These are phyloP conservation scores for Fermentozyma sake DNA, from an alignment of 1,139 yeast genomes.

Conservation along the genomic window DNA sequence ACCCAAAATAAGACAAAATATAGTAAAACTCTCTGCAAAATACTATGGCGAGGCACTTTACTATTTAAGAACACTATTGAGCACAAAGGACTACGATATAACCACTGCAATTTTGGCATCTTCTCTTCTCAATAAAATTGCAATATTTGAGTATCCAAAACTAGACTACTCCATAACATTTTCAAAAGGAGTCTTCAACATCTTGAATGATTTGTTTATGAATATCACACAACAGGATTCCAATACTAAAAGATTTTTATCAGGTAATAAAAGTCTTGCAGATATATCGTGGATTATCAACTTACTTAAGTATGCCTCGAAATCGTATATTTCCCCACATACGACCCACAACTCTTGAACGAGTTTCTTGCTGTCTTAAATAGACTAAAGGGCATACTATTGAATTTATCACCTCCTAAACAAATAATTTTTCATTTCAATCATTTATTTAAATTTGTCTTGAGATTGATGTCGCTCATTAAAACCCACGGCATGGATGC, in stretches of 20 bases:
- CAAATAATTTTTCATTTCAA: constrained; percentile 12
- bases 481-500: constrained; percentile 3
- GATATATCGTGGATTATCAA: constrained; percentile 16
- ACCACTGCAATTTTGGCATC: constrained; percentile 19
- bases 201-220: constrained; percentile 18
- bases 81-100: constrained; percentile 14
- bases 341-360: constrained; percentile 14
- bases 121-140: constrained; percentile 21
- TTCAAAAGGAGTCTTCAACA: constrained; percentile 21
- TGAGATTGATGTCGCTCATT: constrained; percentile 6
- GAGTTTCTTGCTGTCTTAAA: constrained; percentile 16
- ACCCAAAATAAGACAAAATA: too few species aligned
- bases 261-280: constrained; percentile 1
- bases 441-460: constrained; percentile 8
- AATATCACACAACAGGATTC: constrained; percentile 1
- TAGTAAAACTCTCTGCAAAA: constrained; percentile 1
- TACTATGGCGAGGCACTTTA: constrained; percentile 21
- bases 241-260: not conserved
- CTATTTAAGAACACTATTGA: constrained; percentile 14
- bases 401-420: constrained; percentile 2
- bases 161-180: constrained; percentile 19
- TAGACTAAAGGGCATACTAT: constrained; percentile 6
- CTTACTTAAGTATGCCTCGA: constrained; percentile 19
- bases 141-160: constrained; percentile 21
- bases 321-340: constrained; percentile 20